Base-by-base conservation (phyloP, 1,284 basidiomycete species). In the Trametes hirsuta region DNA sequence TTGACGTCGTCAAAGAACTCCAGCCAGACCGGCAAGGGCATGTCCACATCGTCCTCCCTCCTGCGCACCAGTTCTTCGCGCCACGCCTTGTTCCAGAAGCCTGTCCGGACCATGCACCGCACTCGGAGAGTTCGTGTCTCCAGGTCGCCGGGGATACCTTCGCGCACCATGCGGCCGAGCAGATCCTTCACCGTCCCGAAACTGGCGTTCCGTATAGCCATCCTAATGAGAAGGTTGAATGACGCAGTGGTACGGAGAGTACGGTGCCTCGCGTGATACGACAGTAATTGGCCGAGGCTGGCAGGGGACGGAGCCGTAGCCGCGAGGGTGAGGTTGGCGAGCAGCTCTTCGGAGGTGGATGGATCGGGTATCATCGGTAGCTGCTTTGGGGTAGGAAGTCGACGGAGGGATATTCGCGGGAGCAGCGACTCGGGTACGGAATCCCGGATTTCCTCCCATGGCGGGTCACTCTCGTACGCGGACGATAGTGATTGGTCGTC, bases 271-370 rank as follows among this genome's bases (percentile, higher is more conserved):
- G 57, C 61, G 55, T 70, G 67, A 47, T 67, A 68, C 5, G 52
- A 48, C 21, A 69, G 51, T 35, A 69, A 50, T 35, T 59, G 52
- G 21, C 62, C 51, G 12, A 65, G 44, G n/a, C 55, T 47, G 24
- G 61, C 41, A 34, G 52, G 58, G 8, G 63, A 62, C 1, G n/a
- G 24, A 14, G 42, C 46, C 4, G 73, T 74, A 24, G 78, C 63
- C 49, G 81, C 72, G 61, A 70, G 68, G 52, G 82, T 66, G 46
- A 88, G 73, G 66, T 84, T 84, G 45, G 73, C 72, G 68, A 78
- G 78, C 0, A 87, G 72, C 0, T 75, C 72, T 14, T 68, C 62
- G 10, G 47, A 24, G 35, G 64, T 63, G 41, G 55, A 34, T n/a
- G 64, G 55, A 25, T 48, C 37, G n/a, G 62, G 59, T 47, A 59